Percentiles rank a stretch among this genome's conserved stretches.
These are phyloP conservation scores for Mrakia hoshinonis DNA, from an alignment of 768 basidiomycete species.

Conservation along the genomic window DNA sequence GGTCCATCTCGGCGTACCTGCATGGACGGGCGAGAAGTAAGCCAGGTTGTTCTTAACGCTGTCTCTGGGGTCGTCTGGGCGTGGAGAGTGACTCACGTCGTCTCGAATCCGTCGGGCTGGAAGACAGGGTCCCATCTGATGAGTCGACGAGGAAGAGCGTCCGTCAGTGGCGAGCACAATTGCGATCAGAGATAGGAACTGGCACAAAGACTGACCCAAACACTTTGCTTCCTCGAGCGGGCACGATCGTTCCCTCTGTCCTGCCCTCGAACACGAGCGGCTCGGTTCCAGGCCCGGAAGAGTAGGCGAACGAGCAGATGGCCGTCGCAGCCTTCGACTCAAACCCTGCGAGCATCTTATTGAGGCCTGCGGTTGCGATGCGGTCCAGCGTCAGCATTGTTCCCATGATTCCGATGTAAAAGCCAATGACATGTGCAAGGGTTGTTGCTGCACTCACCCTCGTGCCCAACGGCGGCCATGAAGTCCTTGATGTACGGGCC, in stretches of 20 bases:
- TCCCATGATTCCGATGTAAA: neutral
- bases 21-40: neutral
- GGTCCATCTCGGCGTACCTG: slow-evolving; percentile 63
- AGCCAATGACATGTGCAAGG: neutral
- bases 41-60: neutral
- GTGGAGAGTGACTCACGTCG: slow-evolving; percentile 55
- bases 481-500: slow-evolving; percentile 98
- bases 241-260: slow-evolving; percentile 83
- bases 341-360: slow-evolving; percentile 69
- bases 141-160: neutral
- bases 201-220: slow-evolving; percentile 84
- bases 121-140: slow-evolving; percentile 28
- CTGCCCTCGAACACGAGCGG: slow-evolving; percentile 77
- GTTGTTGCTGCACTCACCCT: slow-evolving; percentile 58
- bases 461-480: slow-evolving; percentile 68
- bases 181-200: slow-evolving; percentile 44
- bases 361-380: slow-evolving; percentile 51
- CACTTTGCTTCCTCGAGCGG: slow-evolving; percentile 60
- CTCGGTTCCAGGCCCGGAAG: slow-evolving; percentile 66
- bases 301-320: slow-evolving; percentile 93
- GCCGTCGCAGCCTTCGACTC: slow-evolving; percentile 71
- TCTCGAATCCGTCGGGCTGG: slow-evolving; percentile 51
- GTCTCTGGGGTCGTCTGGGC: neutral
- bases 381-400: neutral
- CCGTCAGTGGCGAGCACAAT: neutral